phyloP scores from a whole-genome alignment of 352 stramenopile species.

The Globisporangium barbulae region DNA sequence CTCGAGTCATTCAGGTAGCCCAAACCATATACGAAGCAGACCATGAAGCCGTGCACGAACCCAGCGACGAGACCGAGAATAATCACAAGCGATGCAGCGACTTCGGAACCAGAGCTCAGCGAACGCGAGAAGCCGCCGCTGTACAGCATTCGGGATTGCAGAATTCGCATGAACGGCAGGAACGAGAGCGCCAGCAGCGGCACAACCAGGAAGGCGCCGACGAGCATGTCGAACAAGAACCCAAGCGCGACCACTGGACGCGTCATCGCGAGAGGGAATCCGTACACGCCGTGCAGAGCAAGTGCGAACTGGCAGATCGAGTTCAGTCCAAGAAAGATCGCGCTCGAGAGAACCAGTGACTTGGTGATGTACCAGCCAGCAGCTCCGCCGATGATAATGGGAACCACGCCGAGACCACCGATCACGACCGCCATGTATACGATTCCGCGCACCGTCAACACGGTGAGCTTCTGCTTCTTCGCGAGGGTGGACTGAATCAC shows the following conservation, averaged over 20 bases:
- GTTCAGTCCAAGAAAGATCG: conserved; percentile 70
- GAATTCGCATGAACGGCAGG: conserved; percentile 82
- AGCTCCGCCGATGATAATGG: conserved; percentile 53
- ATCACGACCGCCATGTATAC: conserved; percentile 75
- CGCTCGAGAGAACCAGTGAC: conserved; percentile 61
- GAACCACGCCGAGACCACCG: conserved; percentile 46
- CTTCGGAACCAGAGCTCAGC: conserved; percentile 72
- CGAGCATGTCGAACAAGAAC: conserved; percentile 86
- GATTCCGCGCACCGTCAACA: conserved; percentile 54
- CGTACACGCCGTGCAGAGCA: conserved; percentile 60
- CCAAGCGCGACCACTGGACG: conserved; percentile 68
- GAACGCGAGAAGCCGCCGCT: conserved; percentile 82
- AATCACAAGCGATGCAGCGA: conserved; percentile 78
- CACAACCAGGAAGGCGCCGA: conserved; percentile 75
- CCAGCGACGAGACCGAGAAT: conserved; percentile 70
- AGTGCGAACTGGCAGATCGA: conserved; percentile 70
- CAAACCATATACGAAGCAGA: conserved; percentile 60
- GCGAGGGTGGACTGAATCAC: conserved; percentile 43
- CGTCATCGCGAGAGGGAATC: conserved; percentile 63
- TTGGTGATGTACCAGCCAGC: conserved; percentile 59
- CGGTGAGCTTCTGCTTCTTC: conserved; percentile 57
- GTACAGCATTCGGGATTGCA: conserved; percentile 87
- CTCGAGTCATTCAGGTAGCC: conserved; percentile 73
- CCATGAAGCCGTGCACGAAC: conserved; percentile 78
- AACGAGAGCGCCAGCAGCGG: conserved; percentile 70